A percentile compares a stretch with the other conserved stretches of the same genome.
Evolutionary conservation across 192 early-diverging fungal species (phyloP).

Genomic region (Coemansia aciculifera): DNA sequence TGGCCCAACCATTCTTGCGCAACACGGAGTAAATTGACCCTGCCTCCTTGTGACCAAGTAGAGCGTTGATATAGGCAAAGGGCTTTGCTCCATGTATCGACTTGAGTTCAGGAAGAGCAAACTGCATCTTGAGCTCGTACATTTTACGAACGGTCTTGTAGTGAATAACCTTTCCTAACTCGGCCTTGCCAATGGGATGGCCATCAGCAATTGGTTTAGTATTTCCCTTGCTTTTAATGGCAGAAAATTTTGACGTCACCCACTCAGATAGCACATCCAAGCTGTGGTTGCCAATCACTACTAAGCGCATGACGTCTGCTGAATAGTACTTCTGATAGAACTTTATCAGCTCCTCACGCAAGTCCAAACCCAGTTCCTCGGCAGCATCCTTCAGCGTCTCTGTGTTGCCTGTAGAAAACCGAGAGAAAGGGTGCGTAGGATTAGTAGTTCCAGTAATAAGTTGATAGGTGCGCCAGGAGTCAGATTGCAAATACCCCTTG

Average conservation of each 20-base stretch:
- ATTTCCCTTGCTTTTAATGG: slow-evolving; percentile 71
- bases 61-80: slow-evolving; percentile 65
- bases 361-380: slow-evolving; percentile 59
- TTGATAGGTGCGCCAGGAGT: slow-evolving; percentile 19
- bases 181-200: slow-evolving; percentile 65
- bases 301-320: slow-evolving; percentile 88
- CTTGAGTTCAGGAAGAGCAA: slow-evolving; percentile 77
- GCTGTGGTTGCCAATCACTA: slow-evolving; percentile 82
- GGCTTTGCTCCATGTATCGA: slow-evolving; percentile 57
- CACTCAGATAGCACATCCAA: slow-evolving; percentile 69
- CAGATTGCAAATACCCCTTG: slow-evolving; percentile 77
- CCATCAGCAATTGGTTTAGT: slow-evolving; percentile 56
- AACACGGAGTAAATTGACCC: slow-evolving; percentile 82
- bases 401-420: slow-evolving; percentile 82
- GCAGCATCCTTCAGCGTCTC: slow-evolving; percentile 68
- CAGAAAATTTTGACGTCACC: slow-evolving; percentile 78
- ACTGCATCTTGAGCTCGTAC: slow-evolving; percentile 67
- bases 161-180: slow-evolving; percentile 68
- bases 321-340: slow-evolving; percentile 69
- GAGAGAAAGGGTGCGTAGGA: slow-evolving; percentile 71
- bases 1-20: slow-evolving; percentile 83
- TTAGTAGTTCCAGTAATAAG: slow-evolving; percentile 20
- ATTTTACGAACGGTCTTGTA: slow-evolving; percentile 73
- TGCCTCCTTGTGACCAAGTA: slow-evolving; percentile 75
- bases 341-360: slow-evolving; percentile 60